Evolutionary conservation across 2,329 filamentous ascomycete genomes (phyloP).

Genomic region (Stachybotrys chartarum): DNA sequence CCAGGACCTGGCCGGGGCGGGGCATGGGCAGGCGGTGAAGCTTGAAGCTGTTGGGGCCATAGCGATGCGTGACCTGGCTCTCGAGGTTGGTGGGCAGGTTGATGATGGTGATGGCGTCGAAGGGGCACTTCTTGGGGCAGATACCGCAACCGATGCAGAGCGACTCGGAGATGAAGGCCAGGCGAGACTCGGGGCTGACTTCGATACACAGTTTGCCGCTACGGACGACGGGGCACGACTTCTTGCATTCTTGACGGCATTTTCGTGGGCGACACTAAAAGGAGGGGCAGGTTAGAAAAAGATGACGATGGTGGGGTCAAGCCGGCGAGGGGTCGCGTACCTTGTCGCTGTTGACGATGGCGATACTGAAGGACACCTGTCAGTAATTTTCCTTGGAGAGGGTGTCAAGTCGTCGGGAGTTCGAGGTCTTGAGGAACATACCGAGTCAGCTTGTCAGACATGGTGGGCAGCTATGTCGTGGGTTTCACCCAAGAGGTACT

Average conservation of each 20-base stretch:
- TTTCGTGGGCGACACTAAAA: conserved; percentile 46
- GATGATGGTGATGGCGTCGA: conserved; percentile 99
- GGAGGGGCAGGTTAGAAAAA: conserved; percentile 18
- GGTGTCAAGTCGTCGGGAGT: not conserved
- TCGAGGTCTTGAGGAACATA: conserved; percentile 38
- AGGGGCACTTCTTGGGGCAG: conserved; percentile 98
- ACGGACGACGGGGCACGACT: conserved; percentile 93
- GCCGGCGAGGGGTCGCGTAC: conserved; percentile 33
- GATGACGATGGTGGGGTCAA: conserved; percentile 14
- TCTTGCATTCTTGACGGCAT: conserved; percentile 99
- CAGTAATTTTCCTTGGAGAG: not conserved
- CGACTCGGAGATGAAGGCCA: conserved; percentile 95
- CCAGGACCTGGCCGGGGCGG: conserved; percentile 87
- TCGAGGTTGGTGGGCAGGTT: conserved; percentile 99
- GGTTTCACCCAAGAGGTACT: not conserved
- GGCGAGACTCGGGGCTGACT: conserved; percentile 79
- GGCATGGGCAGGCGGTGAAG: conserved; percentile 94
- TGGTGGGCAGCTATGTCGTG: conserved; percentile 34
- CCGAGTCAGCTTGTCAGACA: conserved; percentile 95
- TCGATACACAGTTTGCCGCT: conserved; percentile 98
- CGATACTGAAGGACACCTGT: conserved; percentile 58
- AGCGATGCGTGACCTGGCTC: conserved; percentile 94
- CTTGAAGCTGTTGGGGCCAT: conserved; percentile 99
- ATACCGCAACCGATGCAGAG: conserved; percentile 99
- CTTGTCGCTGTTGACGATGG: conserved; percentile 98